phyloP scores from a whole-genome alignment of 768 basidiomycete genomes.

The Aureoboletus auriporus region DNA sequence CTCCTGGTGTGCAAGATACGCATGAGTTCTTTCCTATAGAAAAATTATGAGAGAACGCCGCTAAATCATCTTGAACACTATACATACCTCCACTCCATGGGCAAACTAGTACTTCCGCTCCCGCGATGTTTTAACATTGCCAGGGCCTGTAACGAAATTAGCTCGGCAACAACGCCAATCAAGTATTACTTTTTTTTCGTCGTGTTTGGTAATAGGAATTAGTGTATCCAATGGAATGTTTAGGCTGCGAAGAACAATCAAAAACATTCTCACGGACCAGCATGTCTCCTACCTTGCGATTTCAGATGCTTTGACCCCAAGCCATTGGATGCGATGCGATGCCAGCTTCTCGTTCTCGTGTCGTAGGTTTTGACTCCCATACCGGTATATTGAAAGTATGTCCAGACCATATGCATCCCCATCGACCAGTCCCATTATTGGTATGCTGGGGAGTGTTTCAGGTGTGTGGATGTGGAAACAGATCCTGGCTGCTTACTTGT shows the following conservation, averaged over 20 bases:
- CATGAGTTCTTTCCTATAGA: constrained; percentile 68
- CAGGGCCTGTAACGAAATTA: constrained; percentile 48
- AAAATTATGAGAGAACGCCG: constrained; percentile 1
- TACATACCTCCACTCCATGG: constrained; percentile 63
- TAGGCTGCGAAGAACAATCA: constrained; percentile 38
- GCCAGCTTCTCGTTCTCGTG: constrained; percentile 71
- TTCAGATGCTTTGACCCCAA: constrained; percentile 74
- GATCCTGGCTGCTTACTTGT: constrained; percentile 38
- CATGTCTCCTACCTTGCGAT: constrained; percentile 47
- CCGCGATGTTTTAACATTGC: constrained; percentile 50
- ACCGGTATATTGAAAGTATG: constrained; percentile 84
- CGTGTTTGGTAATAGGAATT: constrained; percentile 64
- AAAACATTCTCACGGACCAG: not conserved
- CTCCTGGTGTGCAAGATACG: constrained; percentile 76
- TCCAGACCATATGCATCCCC: constrained; percentile 91
- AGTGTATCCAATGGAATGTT: constrained; percentile 56
- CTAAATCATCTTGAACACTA: constrained; percentile 3
- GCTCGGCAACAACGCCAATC: not conserved
- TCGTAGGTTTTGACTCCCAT: constrained; percentile 66
- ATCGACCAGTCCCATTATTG: constrained; percentile 80
- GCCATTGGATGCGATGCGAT: constrained; percentile 68
- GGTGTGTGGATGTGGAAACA: not conserved
- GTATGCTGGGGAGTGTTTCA: constrained; percentile 47
- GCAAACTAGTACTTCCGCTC: constrained; percentile 31
- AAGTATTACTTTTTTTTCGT: constrained; percentile 65